Percentiles rank a stretch among this genome's conserved stretches.
phyloP scores from a whole-genome alignment of 257 asterid species.

The Eucommia ulmoides region DNA sequence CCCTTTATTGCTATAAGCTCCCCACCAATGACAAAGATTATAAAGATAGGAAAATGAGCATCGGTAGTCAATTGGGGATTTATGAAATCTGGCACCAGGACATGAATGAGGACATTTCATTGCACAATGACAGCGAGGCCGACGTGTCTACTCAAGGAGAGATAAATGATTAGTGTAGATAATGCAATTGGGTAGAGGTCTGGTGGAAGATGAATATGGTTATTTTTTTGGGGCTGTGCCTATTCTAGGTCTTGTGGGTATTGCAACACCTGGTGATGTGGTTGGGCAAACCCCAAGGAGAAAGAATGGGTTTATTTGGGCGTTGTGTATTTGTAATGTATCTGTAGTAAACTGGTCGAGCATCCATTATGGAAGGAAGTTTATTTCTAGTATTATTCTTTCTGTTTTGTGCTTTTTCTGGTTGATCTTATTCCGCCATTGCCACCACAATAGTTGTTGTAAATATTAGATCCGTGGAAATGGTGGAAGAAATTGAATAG shows the following conservation, averaged over 20 bases:
- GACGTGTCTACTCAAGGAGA: conserved; percentile 12
- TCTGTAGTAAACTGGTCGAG: too few relatives aligned
- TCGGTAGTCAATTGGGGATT: conserved; percentile 9
- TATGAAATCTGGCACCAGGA: conserved; percentile 19
- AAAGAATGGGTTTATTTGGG: conserved; percentile 24
- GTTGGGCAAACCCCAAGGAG: conserved; percentile 38
- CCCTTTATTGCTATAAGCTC: conserved; percentile 83
- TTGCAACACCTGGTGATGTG: conserved; percentile 50
- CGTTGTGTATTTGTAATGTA: too few relatives aligned
- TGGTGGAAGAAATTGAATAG: too few relatives aligned
- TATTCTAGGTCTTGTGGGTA: conserved; percentile 49
- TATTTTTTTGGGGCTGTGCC: conserved; percentile 53
- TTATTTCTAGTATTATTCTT: too few relatives aligned
- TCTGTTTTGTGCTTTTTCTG: too few relatives aligned
- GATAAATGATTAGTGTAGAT: conserved; percentile 16
- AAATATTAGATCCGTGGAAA: too few relatives aligned
- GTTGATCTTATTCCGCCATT: too few relatives aligned
- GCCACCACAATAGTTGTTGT: too few relatives aligned
- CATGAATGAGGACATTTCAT: conserved; percentile 22
- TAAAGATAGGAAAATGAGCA: conserved; percentile 38
- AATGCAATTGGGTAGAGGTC: conserved; percentile 11
- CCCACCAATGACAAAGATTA: conserved; percentile 81
- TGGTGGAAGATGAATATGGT: conserved; percentile 39
- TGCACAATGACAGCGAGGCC: conserved; percentile 19
- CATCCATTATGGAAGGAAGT: too few relatives aligned